Percentiles rank a stretch among this genome's conserved stretches.
These are phyloP conservation scores for Solanum ossicruentum DNA, from an alignment of 257 asterid species.

Conservation along the genomic window DNA sequence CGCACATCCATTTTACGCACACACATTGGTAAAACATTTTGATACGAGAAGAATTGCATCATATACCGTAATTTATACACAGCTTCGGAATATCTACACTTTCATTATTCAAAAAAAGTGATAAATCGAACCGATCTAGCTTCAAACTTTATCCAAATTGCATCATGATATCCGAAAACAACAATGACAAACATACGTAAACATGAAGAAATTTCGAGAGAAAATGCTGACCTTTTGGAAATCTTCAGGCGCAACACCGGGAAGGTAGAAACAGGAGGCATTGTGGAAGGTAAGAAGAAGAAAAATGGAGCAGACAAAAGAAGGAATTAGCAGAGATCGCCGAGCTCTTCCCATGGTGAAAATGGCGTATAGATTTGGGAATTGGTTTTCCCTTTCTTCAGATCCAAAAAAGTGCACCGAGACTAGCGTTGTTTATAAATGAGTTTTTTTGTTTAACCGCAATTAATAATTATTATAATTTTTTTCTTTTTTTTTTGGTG, in stretches of 20 bases:
- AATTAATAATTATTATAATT: no score
- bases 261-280: slow-evolving; percentile 58
- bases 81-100: not conserved
- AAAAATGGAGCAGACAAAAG: not conserved
- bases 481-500: no score
- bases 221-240: slow-evolving; percentile 28
- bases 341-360: slow-evolving; percentile 5
- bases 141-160: not conserved
- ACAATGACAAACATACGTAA: not conserved
- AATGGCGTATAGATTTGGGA: not conserved
- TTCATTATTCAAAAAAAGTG: not conserved
- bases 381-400: not conserved
- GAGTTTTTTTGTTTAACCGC: not conserved
- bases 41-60: not conserved
- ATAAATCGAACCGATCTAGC: not conserved
- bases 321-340: slow-evolving; percentile 4
- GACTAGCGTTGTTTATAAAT: not conserved
- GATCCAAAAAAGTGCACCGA: not conserved
- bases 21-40: not conserved
- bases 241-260: slow-evolving; percentile 86
- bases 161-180: not conserved
- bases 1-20: not conserved
- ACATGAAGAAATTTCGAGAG: not conserved
- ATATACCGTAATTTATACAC: not conserved
- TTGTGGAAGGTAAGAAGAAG: slow-evolving; percentile 33